These are phyloP conservation scores for Aureoboletus auriporus DNA, from an alignment of 768 basidiomycete genomes.

Conservation along the genomic window DNA sequence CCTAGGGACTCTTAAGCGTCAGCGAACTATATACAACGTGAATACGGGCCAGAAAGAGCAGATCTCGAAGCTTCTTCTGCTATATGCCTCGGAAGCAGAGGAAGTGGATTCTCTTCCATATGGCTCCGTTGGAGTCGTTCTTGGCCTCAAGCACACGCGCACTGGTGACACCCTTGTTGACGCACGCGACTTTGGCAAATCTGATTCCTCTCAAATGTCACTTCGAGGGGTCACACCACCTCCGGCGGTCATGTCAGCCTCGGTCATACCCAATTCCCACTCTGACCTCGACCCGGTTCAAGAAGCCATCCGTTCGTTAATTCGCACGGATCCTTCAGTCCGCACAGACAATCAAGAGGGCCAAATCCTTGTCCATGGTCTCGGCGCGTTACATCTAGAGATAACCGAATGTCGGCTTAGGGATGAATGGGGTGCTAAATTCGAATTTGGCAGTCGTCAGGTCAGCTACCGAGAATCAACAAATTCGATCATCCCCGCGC, in stretches of 20 bases:
- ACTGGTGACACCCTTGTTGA: constrained; percentile 84
- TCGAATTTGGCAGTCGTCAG: constrained; percentile 71
- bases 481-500: constrained; percentile 23
- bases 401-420: constrained; percentile 78
- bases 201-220: constrained; percentile 33
- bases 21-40: constrained; percentile 58
- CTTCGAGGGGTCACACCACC: constrained; percentile 70
- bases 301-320: constrained; percentile 64
- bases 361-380: constrained; percentile 77
- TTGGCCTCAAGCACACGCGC: constrained; percentile 79
- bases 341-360: constrained; percentile 78
- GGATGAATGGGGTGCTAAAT: constrained; percentile 76
- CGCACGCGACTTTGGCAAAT: constrained; percentile 33
- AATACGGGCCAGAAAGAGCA: constrained; percentile 69
- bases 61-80: constrained; percentile 66
- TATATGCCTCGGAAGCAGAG: constrained; percentile 72
- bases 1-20: constrained; percentile 60
- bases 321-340: constrained; percentile 88
- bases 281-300: constrained; percentile 76
- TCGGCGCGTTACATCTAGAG: constrained; percentile 86
- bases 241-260: constrained; percentile 80
- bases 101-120: constrained; percentile 79
- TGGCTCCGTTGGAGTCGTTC: constrained; percentile 79
- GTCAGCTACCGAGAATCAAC: constrained; percentile 76
- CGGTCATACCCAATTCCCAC: constrained; percentile 76